Conservation (phyloP, 2,329 filamentous ascomycete genomes). For the Colletotrichum navitas region DNA sequence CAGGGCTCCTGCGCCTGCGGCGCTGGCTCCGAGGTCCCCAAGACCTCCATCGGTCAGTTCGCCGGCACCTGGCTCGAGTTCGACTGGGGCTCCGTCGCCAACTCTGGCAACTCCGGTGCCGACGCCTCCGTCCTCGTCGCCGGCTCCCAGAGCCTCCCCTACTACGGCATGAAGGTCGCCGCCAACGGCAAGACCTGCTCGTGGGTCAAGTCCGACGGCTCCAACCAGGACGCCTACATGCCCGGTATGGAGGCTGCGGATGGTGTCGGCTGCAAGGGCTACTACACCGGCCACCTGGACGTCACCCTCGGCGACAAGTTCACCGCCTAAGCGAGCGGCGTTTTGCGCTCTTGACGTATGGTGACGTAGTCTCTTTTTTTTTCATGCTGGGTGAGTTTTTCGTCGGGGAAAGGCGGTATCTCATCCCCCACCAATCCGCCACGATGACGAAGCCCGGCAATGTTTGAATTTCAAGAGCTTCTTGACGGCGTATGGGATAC, state of each 20-base stretch:
- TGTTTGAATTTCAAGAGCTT: conserved; percentile 23
- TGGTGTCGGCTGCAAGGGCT: conserved; percentile 57
- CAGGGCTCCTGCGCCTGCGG: conserved; percentile 64
- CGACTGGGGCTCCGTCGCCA: conserved; percentile 60
- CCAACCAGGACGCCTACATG: conserved; percentile 53
- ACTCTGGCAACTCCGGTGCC: conserved; percentile 63
- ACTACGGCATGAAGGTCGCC: conserved; percentile 55
- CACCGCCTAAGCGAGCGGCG: background rate
- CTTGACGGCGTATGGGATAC: conserved; percentile 39
- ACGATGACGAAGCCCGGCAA: conserved; percentile 33
- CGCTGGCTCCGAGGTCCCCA: conserved; percentile 47
- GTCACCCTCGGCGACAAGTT: conserved; percentile 51
- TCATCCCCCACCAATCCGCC: conserved; percentile 1
- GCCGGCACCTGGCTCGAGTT: conserved; percentile 64
- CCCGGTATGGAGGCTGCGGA: conserved; percentile 53
- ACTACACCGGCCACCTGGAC: conserved; percentile 47
- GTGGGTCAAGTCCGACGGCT: conserved; percentile 52
- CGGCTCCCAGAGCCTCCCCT: conserved; percentile 48
- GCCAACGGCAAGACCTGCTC: conserved; percentile 58
- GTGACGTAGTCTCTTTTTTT: background rate
- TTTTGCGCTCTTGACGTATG: too few relatives aligned
- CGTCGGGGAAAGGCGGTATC: conserved; percentile 25
- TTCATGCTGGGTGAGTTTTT: conserved; percentile 15
- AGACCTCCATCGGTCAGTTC: conserved; percentile 56
- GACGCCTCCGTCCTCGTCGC: conserved; percentile 65